Evolutionary conservation across 306 rosid species (phyloP).

Genomic region (Phaseolus lunatus): DNA sequence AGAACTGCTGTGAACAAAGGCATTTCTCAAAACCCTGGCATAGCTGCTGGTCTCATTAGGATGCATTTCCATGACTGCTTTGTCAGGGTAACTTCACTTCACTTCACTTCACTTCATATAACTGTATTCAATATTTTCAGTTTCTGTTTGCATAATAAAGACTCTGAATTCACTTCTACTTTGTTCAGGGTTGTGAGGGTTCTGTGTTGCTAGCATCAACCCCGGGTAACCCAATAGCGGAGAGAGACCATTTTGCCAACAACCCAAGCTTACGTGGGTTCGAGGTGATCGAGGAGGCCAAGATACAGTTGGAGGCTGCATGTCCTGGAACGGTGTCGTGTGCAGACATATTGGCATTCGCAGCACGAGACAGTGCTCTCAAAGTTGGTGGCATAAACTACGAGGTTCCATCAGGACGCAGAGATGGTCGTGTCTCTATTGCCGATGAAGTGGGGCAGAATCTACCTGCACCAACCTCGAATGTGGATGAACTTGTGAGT

Average conservation of each 20-base stretch:
- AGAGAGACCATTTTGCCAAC: not conserved
- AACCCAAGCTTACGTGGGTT: conserved; percentile 1
- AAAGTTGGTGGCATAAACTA: not conserved
- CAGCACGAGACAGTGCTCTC: not conserved
- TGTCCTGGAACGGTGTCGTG: not conserved
- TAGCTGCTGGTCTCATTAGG: conserved; percentile 39
- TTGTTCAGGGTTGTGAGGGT: not conserved
- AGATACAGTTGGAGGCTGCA: not conserved
- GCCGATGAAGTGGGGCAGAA: conserved; percentile 31
- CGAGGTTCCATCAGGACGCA: not conserved
- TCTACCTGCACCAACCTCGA: conserved; percentile 13
- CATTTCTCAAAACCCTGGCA: conserved; percentile 28
- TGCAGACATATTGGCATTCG: not conserved
- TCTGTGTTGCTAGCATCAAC: not conserved
- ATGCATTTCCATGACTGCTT: conserved; percentile 48
- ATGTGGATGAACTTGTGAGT: not conserved
- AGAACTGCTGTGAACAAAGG: conserved; percentile 27
- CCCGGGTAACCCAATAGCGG: not conserved
- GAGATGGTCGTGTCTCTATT: conserved; percentile 29
- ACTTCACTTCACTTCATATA: not conserved
- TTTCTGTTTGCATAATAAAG: not conserved
- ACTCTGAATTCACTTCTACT: not conserved
- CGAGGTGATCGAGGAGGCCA: not conserved
- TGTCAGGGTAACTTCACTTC: conserved; percentile 30
- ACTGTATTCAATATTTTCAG: not conserved